Evolutionary conservation across 2,329 filamentous ascomycete species (phyloP).

Genomic region (Fusarium globosum): DNA sequence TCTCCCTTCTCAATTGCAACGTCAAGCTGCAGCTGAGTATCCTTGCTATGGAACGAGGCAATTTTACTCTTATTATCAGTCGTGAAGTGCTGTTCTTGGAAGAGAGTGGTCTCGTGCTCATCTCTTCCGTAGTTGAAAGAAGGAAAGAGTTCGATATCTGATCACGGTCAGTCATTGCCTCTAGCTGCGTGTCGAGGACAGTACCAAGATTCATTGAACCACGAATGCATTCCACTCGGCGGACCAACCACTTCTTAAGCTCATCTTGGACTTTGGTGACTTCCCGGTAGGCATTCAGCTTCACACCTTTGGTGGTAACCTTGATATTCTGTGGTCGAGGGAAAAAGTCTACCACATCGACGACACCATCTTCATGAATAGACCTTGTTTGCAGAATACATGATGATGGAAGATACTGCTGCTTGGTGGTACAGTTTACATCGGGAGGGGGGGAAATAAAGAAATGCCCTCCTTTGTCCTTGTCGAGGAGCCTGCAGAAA

Average conservation of each 20-base stretch:
- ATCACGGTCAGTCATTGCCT: constrained; percentile 35
- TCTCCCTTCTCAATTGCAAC: constrained; percentile 71
- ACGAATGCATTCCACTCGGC: constrained; percentile 78
- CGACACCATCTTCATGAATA: constrained; percentile 79
- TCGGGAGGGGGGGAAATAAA: constrained; percentile 68
- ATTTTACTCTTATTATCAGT: constrained; percentile 63
- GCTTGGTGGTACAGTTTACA: constrained; percentile 74
- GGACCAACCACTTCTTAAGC: constrained; percentile 77
- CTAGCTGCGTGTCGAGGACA: neutral
- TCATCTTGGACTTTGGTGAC: constrained; percentile 66
- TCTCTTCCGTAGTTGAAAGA: constrained; percentile 77
- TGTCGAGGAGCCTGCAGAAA: constrained; percentile 80
- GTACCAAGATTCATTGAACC: constrained; percentile 70
- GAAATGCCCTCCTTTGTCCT: constrained; percentile 79
- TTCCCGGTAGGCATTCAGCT: constrained; percentile 65
- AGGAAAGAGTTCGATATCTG: constrained; percentile 76
- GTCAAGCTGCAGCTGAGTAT: constrained; percentile 72
- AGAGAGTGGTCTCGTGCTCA: constrained; percentile 68
- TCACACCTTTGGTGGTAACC: constrained; percentile 60
- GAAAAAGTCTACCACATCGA: constrained; percentile 80
- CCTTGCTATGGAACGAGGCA: constrained; percentile 70
- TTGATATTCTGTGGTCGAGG: constrained; percentile 72
- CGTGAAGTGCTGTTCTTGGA: constrained; percentile 56
- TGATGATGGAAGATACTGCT: constrained; percentile 79
- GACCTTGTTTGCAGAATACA: constrained; percentile 83